Evolutionary conservation across 352 stramenopile genomes (phyloP), one percentile per base, ranked within the genome.

Genomic region (Globisporangium spiculum): DNA sequence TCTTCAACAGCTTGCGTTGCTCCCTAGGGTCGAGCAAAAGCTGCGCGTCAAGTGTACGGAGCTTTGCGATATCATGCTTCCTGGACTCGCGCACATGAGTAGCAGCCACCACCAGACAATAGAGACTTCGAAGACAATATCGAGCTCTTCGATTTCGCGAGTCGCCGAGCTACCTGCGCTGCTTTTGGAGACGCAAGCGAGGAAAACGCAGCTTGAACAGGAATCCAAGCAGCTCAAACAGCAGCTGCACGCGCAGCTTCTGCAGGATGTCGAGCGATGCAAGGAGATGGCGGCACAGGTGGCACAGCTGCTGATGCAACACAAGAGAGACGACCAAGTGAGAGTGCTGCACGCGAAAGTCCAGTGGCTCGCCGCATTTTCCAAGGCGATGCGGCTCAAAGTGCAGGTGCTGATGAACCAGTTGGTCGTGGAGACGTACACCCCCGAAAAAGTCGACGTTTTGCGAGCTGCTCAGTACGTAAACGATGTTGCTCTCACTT

Each of bases 291-390:
- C 72, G 27, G 2, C 44, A 12, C 52, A 63, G 0, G 41, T 80
- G 9, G 59, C 70, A 6, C 61, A 69, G 24, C 27, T 79, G 36
- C 63, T 84, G 5, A 58, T 67, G 14, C 59, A 72, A 6, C 73
- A 84, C 70, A 79, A 81, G 53, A 68, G 69, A 26, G 72, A 72
- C 18, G 77, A 84, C 48, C 67, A 75, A 24, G 62, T 75, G 20
- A 70, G 72, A 5, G 77, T 76, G 14, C 54, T 81, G 16, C 66
- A 69, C 4, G 64, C 64, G 14, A 81, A 81, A 56, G 44, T 74
- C 26, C 52, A 76, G 62, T 84, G 70, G 67, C 66, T 84, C 22
- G 38, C 56, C 16, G 69, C 70, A 24, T 71, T 73, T 34, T 75
- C 74, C 10, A 59, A 50, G 0, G 70, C 70, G 1, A 78, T 80